A percentile compares a stretch with the other conserved stretches of the same genome.
phyloP scores from a whole-genome alignment of 768 basidiomycete genomes.

The Leucocoprinus birnbaumii region DNA sequence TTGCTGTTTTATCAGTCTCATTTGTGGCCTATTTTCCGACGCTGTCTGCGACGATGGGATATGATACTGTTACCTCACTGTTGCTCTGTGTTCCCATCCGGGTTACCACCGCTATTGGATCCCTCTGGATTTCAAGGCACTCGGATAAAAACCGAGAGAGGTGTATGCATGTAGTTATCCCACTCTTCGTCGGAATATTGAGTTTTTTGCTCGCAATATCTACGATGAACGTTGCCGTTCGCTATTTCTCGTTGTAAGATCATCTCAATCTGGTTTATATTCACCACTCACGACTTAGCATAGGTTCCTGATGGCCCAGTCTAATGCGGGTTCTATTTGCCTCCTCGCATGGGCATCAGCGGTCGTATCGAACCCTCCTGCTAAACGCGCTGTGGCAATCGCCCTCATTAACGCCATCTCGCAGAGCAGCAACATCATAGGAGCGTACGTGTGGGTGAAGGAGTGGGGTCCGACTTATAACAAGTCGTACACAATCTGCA shows the following conservation, averaged over 20 bases:
- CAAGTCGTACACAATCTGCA: conserved; percentile 72
- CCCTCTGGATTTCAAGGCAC: conserved; percentile 58
- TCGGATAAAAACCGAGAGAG: conserved; percentile 73
- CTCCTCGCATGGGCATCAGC: conserved; percentile 54
- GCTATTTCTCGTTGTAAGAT: conserved; percentile 61
- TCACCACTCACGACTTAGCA: neutral
- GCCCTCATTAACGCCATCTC: conserved; percentile 81
- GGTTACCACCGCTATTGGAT: conserved; percentile 55
- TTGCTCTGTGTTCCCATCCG: conserved; percentile 58
- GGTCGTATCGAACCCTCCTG: conserved; percentile 56
- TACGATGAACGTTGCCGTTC: conserved; percentile 57
- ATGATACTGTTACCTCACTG: conserved; percentile 57
- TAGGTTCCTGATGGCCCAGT: conserved; percentile 77
- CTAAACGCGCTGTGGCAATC: conserved; percentile 85
- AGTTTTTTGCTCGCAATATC: conserved; percentile 67
- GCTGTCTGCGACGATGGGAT: conserved; percentile 66
- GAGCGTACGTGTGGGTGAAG: conserved; percentile 75
- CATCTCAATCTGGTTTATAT: neutral
- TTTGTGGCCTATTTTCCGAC: conserved; percentile 78
- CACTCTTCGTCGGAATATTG: conserved; percentile 57
- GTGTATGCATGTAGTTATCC: conserved; percentile 57
- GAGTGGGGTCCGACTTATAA: conserved; percentile 71
- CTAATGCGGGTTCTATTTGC: conserved; percentile 69
- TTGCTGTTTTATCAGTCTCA: conserved; percentile 52
- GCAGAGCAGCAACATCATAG: conserved; percentile 80